Evolutionary conservation across 2,329 filamentous ascomycete genomes (phyloP), one percentile per base, ranked within the genome.

Genomic region (Eurotiales sp.): DNA sequence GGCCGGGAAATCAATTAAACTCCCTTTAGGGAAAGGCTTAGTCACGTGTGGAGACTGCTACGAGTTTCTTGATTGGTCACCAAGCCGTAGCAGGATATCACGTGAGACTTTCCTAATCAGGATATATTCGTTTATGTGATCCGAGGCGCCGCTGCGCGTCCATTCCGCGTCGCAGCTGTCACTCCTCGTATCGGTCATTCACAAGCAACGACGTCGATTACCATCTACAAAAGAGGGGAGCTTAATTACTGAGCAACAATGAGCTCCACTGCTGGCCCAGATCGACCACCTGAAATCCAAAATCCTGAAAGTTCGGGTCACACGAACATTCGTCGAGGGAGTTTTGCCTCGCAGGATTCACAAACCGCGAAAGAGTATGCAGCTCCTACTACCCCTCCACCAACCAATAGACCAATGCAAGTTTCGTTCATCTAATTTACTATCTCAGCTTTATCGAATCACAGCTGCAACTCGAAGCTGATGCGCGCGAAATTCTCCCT

Each of bases 401-500:
- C n/a, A n/a, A n/a, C n/a, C n/a, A n/a, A n/a, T n/a, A n/a, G n/a
- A 12, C 22, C 42, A 41, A 42, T 41, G 15, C 27, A 43, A 36
- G 15, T 42, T 34, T 53, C 71, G 55, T 41, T 29, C 7, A 36
- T 34, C 43, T 46, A 21, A 50, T 42, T 19, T 40, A 30, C 3
- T n/a, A 29, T 5, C 8, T 46, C 22, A 92, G 88, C 23, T 97
- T 95, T 67, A 90, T 99, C 59, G 84, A 89, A 61, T 85, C 84
- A 50, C 93, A 99, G 67, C 85, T 96, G 64, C 84, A 86, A 59
- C 85, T 99, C 48, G 93, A 99, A 72, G 89, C 88, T 17, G 93
- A 99, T 73, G 93, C 93, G 42, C 90, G 91, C 61, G 92, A 99
- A 77, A 88, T 88, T 55, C 80, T 99, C 6, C 93, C 93, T 58